A percentile compares a stretch with the other conserved stretches of the same genome.
Evolutionary conservation across 768 basidiomycete species (phyloP).

Genomic region (Inosperma sp.): DNA sequence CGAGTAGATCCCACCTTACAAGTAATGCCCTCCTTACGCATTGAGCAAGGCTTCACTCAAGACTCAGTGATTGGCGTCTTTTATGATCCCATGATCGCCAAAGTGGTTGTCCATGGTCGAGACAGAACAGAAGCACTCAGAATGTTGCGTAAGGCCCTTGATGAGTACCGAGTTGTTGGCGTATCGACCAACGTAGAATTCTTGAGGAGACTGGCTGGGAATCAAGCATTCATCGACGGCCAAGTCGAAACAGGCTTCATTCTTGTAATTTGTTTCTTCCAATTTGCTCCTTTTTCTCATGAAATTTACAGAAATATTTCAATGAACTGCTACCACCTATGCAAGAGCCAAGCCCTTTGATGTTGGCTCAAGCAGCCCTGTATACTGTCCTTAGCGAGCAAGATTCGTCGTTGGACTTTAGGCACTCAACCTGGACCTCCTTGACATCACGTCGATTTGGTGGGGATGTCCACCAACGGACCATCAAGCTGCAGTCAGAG

Average conservation of each 20-base stretch:
- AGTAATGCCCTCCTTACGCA: slow-evolving; percentile 63
- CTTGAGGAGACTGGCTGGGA: slow-evolving; percentile 69
- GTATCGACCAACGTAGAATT: slow-evolving; percentile 92
- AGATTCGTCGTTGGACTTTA: slow-evolving; percentile 19
- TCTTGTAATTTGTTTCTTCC: slow-evolving; percentile 40
- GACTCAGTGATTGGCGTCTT: slow-evolving; percentile 81
- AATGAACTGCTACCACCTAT: slow-evolving; percentile 74
- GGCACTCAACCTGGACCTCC: slow-evolving; percentile 58
- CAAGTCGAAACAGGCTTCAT: slow-evolving; percentile 95
- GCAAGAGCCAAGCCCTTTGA: slow-evolving; percentile 50
- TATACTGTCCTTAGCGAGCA: slow-evolving; percentile 68
- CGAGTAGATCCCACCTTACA: slow-evolving; percentile 25
- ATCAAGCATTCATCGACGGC: slow-evolving; percentile 68
- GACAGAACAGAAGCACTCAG: slow-evolving; percentile 83
- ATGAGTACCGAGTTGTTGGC: slow-evolving; percentile 87
- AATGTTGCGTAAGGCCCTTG: slow-evolving; percentile 72
- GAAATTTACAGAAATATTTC: slow-evolving; percentile 68
- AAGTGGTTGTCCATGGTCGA: slow-evolving; percentile 83
- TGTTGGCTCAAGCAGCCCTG: slow-evolving; percentile 77
- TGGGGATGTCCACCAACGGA: slow-evolving; percentile 62
- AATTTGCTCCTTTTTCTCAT: background rate
- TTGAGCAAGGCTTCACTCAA: slow-evolving; percentile 84
- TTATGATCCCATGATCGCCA: slow-evolving; percentile 91
- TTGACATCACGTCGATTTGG: slow-evolving; percentile 75
- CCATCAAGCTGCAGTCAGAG: slow-evolving; percentile 59